These are phyloP conservation scores for Mycena amicta DNA, from an alignment of 768 basidiomycete genomes.

Conservation along the genomic window DNA sequence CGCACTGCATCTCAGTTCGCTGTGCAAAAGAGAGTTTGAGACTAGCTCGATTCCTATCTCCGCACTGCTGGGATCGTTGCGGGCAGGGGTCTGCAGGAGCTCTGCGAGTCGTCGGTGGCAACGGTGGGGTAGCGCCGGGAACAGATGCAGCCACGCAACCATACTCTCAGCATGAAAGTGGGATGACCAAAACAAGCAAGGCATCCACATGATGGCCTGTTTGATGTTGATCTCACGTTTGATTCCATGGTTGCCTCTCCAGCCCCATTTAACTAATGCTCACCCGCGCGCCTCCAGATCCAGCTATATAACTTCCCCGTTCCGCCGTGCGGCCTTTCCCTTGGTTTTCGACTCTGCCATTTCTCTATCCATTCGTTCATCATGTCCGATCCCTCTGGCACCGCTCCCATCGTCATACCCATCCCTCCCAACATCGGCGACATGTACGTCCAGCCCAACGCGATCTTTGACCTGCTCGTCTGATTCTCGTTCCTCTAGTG, in stretches of 20 bases:
- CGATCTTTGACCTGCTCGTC: neutral
- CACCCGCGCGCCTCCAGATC: neutral
- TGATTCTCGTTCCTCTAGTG: constrained; percentile 3
- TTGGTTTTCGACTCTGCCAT: constrained; percentile 7
- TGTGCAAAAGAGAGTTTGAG: too few relatives aligned
- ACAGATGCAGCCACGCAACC: too few relatives aligned
- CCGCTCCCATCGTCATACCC: constrained; percentile 1
- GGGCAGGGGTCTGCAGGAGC: too few relatives aligned
- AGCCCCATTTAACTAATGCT: neutral
- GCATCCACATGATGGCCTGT: neutral
- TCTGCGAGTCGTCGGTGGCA: too few relatives aligned
- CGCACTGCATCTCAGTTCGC: too few relatives aligned
- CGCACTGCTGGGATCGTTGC: too few relatives aligned
- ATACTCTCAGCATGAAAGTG: too few relatives aligned
- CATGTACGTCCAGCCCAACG: constrained; percentile 1
- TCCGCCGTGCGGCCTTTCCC: neutral
- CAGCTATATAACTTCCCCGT: neutral
- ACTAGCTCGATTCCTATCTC: too few relatives aligned
- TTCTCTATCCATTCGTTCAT: constrained; percentile 9
- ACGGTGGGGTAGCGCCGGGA: too few relatives aligned
- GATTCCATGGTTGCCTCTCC: neutral
- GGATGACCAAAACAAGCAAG: neutral
- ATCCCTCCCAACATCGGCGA: constrained; percentile 14
- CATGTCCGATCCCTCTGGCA: constrained; percentile 6
- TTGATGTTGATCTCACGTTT: neutral